A percentile compares a stretch with the other conserved stretches of the same genome.
These are phyloP conservation scores for Emericellopsis cladophorae DNA, from an alignment of 2,329 filamentous ascomycete species.

Conservation along the genomic window DNA sequence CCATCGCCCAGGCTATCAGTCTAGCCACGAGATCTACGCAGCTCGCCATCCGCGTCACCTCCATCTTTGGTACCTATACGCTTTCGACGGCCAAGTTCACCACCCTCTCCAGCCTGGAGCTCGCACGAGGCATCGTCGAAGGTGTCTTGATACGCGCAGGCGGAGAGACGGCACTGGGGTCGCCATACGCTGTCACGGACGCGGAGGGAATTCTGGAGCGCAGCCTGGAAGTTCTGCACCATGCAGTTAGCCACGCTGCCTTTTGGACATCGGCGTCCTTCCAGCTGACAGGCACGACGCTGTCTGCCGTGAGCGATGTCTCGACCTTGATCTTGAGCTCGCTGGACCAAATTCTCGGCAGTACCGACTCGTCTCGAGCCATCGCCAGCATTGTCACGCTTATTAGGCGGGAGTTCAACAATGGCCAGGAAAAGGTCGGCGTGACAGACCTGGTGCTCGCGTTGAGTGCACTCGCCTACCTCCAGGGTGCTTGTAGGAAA, in stretches of 20 bases:
- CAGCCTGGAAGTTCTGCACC: constrained; percentile 43
- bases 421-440: constrained; percentile 46
- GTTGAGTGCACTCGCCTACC: constrained; percentile 46
- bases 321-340: constrained; percentile 45
- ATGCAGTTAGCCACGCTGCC: constrained; percentile 42
- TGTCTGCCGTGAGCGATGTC: constrained; percentile 40
- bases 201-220: constrained; percentile 44
- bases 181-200: constrained; percentile 32
- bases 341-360: constrained; percentile 52
- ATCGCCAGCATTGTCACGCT: constrained; percentile 55
- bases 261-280: constrained; percentile 52
- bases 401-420: constrained; percentile 50
- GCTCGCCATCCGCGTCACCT: constrained; percentile 40
- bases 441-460: constrained; percentile 49
- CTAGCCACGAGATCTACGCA: constrained; percentile 47
- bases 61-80: constrained; percentile 36
- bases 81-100: constrained; percentile 42
- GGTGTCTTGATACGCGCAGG: constrained; percentile 39
- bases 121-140: constrained; percentile 41
- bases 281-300: constrained; percentile 40
- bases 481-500: constrained; percentile 44
- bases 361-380: constrained; percentile 55
- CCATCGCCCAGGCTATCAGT: constrained; percentile 46
- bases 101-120: constrained; percentile 42
- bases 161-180: constrained; percentile 18